Conservation (phyloP, 2,329 filamentous ascomycete genomes). For the Acephala macrosclerotiorum region DNA sequence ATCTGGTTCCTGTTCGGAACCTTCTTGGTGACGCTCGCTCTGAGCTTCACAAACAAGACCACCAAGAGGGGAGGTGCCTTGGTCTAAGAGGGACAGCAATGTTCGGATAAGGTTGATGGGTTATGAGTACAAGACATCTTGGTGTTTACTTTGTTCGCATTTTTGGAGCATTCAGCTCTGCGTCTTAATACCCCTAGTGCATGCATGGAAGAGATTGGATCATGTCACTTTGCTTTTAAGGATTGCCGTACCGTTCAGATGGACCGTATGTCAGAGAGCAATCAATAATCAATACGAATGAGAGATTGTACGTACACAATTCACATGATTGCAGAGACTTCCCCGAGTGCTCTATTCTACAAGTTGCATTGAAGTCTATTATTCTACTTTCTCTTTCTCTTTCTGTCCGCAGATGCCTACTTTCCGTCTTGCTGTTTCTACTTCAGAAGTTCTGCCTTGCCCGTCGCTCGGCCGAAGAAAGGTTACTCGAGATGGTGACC, state of each 20-base stretch:
- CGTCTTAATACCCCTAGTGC: neutral
- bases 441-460: neutral
- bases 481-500: neutral
- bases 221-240: neutral
- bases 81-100: slow-evolving; percentile 18
- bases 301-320: neutral
- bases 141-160: neutral
- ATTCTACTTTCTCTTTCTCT: neutral
- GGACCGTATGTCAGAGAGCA: neutral
- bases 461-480: neutral
- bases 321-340: neutral
- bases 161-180: neutral
- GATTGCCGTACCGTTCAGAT: neutral
- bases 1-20: slow-evolving; percentile 37
- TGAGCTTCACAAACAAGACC: slow-evolving; percentile 27
- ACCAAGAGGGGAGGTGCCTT: slow-evolving; percentile 31
- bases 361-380: neutral
- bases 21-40: slow-evolving; percentile 29
- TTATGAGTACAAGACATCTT: neutral
- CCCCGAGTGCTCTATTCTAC: neutral
- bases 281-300: neutral
- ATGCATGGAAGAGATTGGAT: neutral
- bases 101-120: neutral
- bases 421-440: neutral
- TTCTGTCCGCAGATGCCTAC: neutral